Evolutionary conservation across 208 protist species (phyloP).

Genomic region (Leishmania tropica): DNA sequence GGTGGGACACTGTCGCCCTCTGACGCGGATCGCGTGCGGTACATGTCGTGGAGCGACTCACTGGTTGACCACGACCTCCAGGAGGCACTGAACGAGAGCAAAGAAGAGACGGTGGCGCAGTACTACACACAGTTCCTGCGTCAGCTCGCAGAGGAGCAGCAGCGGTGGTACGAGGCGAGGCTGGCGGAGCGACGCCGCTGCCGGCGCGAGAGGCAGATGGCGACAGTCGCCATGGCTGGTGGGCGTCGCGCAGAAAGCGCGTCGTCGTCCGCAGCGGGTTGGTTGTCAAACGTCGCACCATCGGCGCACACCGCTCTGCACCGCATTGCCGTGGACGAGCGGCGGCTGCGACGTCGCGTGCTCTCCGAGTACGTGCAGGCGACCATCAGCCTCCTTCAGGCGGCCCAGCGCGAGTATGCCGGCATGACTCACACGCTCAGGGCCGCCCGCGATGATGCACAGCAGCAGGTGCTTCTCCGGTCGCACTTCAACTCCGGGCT

Average conservation of each 20-base stretch:
- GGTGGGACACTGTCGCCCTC: neutral
- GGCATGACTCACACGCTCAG: slow-evolving; percentile 5
- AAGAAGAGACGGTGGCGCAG: slow-evolving; percentile 40
- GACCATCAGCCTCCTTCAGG: slow-evolving; percentile 16
- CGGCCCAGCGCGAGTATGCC: slow-evolving; percentile 16
- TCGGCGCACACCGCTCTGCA: neutral
- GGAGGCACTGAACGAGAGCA: slow-evolving; percentile 44
- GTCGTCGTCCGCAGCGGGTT: neutral
- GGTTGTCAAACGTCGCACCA: neutral
- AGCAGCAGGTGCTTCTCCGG: slow-evolving; percentile 31
- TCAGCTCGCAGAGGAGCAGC: slow-evolving; percentile 44
- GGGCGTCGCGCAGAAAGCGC: neutral
- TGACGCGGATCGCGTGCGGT: slow-evolving; percentile 16
- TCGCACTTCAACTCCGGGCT: slow-evolving; percentile 32
- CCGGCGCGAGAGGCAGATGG: neutral
- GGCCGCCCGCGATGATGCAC: slow-evolving; percentile 17
- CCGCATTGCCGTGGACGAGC: slow-evolving; percentile 15
- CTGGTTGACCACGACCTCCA: slow-evolving; percentile 34
- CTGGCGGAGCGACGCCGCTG: slow-evolving; percentile 32
- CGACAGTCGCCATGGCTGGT: neutral
- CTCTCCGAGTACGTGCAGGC: slow-evolving; percentile 16
- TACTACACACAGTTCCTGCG: slow-evolving; percentile 42
- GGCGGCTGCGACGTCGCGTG: slow-evolving; percentile 19
- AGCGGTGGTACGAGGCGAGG: slow-evolving; percentile 28
- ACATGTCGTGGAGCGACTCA: slow-evolving; percentile 42